These are phyloP conservation scores for Arachnomyces sp. DNA, from an alignment of 2,329 filamentous ascomycete species.

Conservation along the genomic window DNA sequence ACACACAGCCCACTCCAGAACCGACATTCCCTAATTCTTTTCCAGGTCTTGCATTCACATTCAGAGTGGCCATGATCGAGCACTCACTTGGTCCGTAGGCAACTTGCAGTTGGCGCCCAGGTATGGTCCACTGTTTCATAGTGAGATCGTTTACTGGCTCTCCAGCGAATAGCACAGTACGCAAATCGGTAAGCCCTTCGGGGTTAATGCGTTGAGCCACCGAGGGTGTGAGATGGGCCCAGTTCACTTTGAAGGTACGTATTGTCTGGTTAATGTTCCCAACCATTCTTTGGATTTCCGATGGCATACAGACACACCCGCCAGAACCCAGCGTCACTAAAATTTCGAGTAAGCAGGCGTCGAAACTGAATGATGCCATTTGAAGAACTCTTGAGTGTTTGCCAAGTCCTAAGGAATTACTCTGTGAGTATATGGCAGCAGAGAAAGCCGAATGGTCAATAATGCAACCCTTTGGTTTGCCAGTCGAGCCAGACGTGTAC, in stretches of 20 bases:
- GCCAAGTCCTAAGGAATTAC: no score
- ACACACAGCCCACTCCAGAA: constrained; percentile 15
- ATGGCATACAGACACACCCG: constrained; percentile 43
- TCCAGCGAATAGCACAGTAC: constrained; percentile 38
- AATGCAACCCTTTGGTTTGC: constrained; percentile 20
- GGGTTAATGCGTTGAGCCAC: constrained; percentile 35
- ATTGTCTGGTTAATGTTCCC: constrained; percentile 41
- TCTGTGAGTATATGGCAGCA: no score
- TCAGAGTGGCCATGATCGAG: constrained; percentile 13
- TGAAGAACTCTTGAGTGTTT: constrained; percentile 43
- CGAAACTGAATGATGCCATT: constrained; percentile 41
- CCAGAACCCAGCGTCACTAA: constrained; percentile 34
- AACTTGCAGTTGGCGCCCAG: constrained; percentile 31
- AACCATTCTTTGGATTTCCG: constrained; percentile 40
- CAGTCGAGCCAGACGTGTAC: constrained; percentile 25
- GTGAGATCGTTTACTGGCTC: constrained; percentile 65
- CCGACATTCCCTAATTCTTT: constrained; percentile 25
- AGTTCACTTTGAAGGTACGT: constrained; percentile 44
- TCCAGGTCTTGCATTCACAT: constrained; percentile 25
- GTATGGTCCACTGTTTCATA: constrained; percentile 57
- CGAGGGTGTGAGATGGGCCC: constrained; percentile 40
- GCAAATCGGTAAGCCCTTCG: constrained; percentile 32
- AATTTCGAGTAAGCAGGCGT: constrained; percentile 35
- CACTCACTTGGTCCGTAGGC: constrained; percentile 31
- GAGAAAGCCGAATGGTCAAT: constrained; percentile 8